Evolutionary conservation across 2,329 filamentous ascomycete genomes (phyloP).

Genomic region (Aspergillus carbonarius): DNA sequence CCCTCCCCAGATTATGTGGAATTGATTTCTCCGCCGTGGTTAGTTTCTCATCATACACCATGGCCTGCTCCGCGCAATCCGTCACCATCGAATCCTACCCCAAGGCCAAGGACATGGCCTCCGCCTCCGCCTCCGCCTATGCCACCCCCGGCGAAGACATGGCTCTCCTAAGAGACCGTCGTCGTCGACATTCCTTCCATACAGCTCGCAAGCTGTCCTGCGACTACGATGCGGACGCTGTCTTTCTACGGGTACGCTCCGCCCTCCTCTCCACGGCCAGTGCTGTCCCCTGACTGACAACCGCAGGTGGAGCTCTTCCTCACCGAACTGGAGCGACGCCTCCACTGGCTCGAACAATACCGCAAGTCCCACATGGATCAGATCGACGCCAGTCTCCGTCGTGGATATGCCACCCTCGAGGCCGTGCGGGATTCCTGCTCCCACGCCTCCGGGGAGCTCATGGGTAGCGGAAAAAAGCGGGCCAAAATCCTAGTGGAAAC

Average conservation of each 20-base stretch:
- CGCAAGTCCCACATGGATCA: slow-evolving; percentile 76
- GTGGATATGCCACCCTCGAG: slow-evolving; percentile 81
- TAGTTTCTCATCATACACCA: slow-evolving; percentile 16
- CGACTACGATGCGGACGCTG: slow-evolving; percentile 44
- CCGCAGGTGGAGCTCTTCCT: slow-evolving; percentile 54
- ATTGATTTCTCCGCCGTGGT: slow-evolving; percentile 9
- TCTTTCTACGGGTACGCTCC: slow-evolving; percentile 42
- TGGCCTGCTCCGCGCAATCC: slow-evolving; percentile 42
- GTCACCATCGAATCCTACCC: slow-evolving; percentile 41
- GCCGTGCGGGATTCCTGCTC: slow-evolving; percentile 86
- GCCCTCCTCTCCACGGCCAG: neutral
- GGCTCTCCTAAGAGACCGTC: slow-evolving; percentile 38
- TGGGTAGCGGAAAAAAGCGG: slow-evolving; percentile 80
- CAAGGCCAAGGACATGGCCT: slow-evolving; percentile 15
- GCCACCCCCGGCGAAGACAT: slow-evolving; percentile 34
- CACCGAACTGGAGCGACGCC: slow-evolving; percentile 77
- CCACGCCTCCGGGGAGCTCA: slow-evolving; percentile 82
- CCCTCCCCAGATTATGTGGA: slow-evolving; percentile 14
- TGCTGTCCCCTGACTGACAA: slow-evolving; percentile 11
- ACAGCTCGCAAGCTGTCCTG: slow-evolving; percentile 42
- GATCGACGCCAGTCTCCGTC: slow-evolving; percentile 78
- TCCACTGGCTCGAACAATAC: slow-evolving; percentile 87
- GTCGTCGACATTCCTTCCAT: slow-evolving; percentile 48
- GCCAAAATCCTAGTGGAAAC: slow-evolving; percentile 91
- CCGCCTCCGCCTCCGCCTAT: slow-evolving; percentile 24